phyloP scores from a whole-genome alignment of 108 stramenopile species.

The Skeletonema menzelii region DNA sequence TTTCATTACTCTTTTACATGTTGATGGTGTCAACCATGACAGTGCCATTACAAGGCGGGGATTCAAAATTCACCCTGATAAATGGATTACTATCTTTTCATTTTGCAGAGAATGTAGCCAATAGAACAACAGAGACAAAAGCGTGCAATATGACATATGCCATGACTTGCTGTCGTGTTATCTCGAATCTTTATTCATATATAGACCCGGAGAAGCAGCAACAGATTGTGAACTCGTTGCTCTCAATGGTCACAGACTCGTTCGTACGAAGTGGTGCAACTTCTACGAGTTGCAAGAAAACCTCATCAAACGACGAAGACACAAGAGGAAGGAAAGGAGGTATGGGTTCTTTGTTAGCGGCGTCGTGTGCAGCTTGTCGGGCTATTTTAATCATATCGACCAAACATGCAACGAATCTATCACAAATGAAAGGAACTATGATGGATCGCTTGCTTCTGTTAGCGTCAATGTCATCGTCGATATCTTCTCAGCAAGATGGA shows the following conservation, averaged over 20 bases:
- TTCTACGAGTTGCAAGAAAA: constrained; percentile 1
- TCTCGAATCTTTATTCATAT: constrained; percentile 20
- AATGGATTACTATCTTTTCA: constrained; percentile 23
- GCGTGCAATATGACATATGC: not conserved
- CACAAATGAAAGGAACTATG: constrained; percentile 18
- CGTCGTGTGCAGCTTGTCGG: constrained; percentile 39
- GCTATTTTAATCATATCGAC: constrained; percentile 30
- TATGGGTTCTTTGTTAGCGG: constrained; percentile 2
- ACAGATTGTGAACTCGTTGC: constrained; percentile 30
- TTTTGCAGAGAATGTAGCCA: not conserved
- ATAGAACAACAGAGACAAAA: not conserved
- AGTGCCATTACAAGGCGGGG: not conserved
- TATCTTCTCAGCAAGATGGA: not conserved
- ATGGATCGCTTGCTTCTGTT: constrained; percentile 35
- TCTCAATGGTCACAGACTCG: constrained; percentile 39
- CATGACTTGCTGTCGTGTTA: constrained; percentile 21
- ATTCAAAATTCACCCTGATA: constrained; percentile 10
- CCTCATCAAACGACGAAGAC: not conserved
- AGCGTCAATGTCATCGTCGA: constrained; percentile 24
- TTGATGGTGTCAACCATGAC: constrained; percentile 30
- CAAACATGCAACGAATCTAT: constrained; percentile 10
- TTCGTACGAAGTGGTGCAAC: constrained; percentile 13
- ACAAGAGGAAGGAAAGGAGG: not conserved
- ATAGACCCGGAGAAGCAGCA: constrained; percentile 30
- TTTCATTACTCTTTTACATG: constrained; percentile 41